Evolutionary conservation across 805 yeast genomes (phyloP).

Genomic region (Metschnikowia dekortorum): DNA sequence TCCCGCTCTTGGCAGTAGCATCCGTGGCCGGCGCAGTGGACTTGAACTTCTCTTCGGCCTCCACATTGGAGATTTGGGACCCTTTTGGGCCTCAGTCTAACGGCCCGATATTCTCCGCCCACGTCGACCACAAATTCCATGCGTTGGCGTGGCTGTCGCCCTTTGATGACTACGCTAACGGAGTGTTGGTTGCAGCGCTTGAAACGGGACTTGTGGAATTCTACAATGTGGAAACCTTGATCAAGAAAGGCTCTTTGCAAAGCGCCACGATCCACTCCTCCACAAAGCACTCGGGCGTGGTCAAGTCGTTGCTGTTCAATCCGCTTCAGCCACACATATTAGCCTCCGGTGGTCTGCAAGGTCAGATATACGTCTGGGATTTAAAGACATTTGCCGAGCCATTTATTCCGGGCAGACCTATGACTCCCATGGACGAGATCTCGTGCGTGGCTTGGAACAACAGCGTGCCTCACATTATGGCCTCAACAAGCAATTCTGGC

Average conservation of each 20-base stretch:
- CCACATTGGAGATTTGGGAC: slow-evolving; percentile 78
- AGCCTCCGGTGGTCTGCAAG: slow-evolving; percentile 84
- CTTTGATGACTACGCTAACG: slow-evolving; percentile 42
- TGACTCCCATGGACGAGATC: slow-evolving; percentile 78
- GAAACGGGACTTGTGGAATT: slow-evolving; percentile 78
- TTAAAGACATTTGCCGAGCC: slow-evolving; percentile 56
- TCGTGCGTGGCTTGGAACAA: slow-evolving; percentile 87
- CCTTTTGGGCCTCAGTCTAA: slow-evolving; percentile 40
- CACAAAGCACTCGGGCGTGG: slow-evolving; percentile 61
- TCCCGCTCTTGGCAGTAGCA: slow-evolving; percentile 83
- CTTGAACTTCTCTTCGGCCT: slow-evolving; percentile 73
- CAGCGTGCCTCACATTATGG: slow-evolving; percentile 77
- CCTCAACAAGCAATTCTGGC: slow-evolving; percentile 81
- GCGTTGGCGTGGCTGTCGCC: slow-evolving; percentile 80
- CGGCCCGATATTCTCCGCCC: slow-evolving; percentile 32
- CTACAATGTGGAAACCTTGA: slow-evolving; percentile 62
- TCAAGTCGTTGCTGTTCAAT: slow-evolving; percentile 71
- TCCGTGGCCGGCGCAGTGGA: slow-evolving; percentile 96
- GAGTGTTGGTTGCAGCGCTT: slow-evolving; percentile 80
- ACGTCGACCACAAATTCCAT: slow-evolving; percentile 49
- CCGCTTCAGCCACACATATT: slow-evolving; percentile 65
- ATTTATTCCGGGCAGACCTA: slow-evolving; percentile 69
- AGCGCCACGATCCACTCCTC: slow-evolving; percentile 48
- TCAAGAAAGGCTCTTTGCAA: slow-evolving; percentile 37
- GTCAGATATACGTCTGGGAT: slow-evolving; percentile 92